Conservation (phyloP, 1,284 basidiomycete genomes). For the Irpex sp. region DNA sequence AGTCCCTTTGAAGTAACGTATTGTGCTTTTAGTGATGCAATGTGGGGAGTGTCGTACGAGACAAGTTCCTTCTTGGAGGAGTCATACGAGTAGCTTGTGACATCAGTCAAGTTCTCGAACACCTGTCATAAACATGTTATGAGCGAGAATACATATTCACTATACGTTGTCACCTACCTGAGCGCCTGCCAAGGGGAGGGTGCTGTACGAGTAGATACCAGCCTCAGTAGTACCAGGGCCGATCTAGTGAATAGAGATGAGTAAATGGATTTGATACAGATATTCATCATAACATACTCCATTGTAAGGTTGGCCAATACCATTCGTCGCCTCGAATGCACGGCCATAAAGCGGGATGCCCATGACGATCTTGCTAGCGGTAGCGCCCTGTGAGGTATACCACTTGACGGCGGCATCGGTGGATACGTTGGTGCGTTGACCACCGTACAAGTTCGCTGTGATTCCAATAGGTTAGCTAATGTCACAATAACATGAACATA, state of each 20-base stretch:
- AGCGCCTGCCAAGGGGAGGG: slow-evolving; percentile 59
- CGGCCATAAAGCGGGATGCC: slow-evolving; percentile 86
- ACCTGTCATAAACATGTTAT: slow-evolving; percentile 33
- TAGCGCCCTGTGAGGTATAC: slow-evolving; percentile 69
- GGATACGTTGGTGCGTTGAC: slow-evolving; percentile 54
- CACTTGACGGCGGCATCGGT: slow-evolving; percentile 71
- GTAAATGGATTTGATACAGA: background rate
- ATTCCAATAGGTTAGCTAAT: background rate
- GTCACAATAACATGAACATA: background rate
- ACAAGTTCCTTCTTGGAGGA: slow-evolving; percentile 59
- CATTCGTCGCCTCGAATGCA: slow-evolving; percentile 77
- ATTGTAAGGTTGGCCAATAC: slow-evolving; percentile 71
- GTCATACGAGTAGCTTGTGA: slow-evolving; percentile 82
- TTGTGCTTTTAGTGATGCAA: slow-evolving; percentile 71
- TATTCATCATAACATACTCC: slow-evolving; percentile 44
- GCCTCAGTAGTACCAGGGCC: slow-evolving; percentile 72
- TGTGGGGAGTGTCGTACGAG: slow-evolving; percentile 79
- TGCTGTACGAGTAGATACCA: slow-evolving; percentile 76
- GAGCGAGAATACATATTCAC: background rate
- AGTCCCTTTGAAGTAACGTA: slow-evolving; percentile 68
- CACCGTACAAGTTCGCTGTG: slow-evolving; percentile 71
- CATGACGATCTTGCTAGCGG: slow-evolving; percentile 71
- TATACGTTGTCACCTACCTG: slow-evolving; percentile 26
- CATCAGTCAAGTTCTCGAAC: slow-evolving; percentile 67
- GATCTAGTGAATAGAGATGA: slow-evolving; percentile 40